Conservation (phyloP, 805 yeast genomes). For the Cyberlindnera xylosilytica region DNA sequence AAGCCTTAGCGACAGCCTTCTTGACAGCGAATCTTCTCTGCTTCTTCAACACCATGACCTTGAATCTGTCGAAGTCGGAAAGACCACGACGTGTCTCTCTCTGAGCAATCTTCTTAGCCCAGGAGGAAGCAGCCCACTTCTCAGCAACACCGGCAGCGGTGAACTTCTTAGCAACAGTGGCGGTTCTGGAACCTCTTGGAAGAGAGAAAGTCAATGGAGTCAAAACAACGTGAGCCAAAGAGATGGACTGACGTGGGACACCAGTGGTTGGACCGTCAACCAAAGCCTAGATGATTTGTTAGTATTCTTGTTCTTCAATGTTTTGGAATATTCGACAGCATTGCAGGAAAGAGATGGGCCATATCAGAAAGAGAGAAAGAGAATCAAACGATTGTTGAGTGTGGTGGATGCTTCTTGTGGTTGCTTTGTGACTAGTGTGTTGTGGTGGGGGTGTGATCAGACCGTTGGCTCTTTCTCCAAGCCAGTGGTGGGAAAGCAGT, state of each 20-base stretch:
- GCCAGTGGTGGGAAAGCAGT: too few species aligned
- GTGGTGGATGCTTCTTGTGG: too few species aligned
- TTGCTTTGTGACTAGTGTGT: too few species aligned
- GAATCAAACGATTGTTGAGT: too few species aligned
- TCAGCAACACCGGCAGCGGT: conserved; percentile 80
- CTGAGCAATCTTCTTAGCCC: conserved; percentile 98
- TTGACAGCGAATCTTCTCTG: conserved; percentile 93
- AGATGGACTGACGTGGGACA: conserved; percentile 88
- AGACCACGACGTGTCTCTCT: conserved; percentile 90
- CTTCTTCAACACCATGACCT: conserved; percentile 95
- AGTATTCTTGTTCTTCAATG: conserved; percentile 19
- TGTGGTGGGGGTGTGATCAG: too few species aligned
- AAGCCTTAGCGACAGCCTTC: conserved; percentile 97
- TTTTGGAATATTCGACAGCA: too few species aligned
- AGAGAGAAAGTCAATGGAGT: conserved; percentile 88
- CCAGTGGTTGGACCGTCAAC: conserved; percentile 92
- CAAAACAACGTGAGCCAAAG: conserved; percentile 84
- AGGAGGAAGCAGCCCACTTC: conserved; percentile 90
- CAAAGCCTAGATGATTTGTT: conserved; percentile 56
- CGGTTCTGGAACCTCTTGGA: conserved; percentile 94
- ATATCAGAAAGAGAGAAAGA: not conserved
- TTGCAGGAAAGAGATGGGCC: too few species aligned
- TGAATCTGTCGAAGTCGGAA: conserved; percentile 99
- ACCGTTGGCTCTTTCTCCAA: too few species aligned
- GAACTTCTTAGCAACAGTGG: conserved; percentile 88